A percentile compares a stretch with the other conserved stretches of the same genome.
These are phyloP conservation scores for Linum lewisii DNA, from an alignment of 345 rosid species.

Conservation along the genomic window DNA sequence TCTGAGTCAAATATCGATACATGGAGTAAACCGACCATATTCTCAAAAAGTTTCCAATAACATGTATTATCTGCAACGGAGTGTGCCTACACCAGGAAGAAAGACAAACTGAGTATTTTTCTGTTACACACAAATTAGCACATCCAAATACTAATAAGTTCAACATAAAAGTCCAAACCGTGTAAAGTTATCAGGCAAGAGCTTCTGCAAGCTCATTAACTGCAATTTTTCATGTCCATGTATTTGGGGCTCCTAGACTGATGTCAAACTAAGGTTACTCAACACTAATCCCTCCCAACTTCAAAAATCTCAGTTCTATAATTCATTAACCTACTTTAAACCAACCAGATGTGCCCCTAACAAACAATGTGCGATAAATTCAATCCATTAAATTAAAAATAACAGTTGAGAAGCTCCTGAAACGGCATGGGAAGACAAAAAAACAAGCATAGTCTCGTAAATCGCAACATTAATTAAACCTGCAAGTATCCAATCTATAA, in stretches of 20 bases:
- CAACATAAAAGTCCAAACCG: background rate
- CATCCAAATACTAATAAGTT: background rate
- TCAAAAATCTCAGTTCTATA: background rate
- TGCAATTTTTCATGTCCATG: background rate
- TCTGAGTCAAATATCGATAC: slow-evolving; percentile 64
- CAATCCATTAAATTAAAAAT: background rate
- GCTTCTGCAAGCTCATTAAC: background rate
- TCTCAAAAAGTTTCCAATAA: slow-evolving; percentile 67
- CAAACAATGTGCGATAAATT: too few species aligned
- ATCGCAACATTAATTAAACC: too few species aligned
- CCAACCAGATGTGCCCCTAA: background rate
- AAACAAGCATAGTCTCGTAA: background rate
- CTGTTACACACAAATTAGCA: background rate
- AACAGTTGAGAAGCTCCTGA: background rate
- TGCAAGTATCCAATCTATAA: background rate
- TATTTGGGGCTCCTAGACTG: background rate
- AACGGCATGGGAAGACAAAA: background rate
- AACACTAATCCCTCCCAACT: background rate
- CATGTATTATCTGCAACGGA: slow-evolving; percentile 76
- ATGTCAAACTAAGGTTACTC: background rate
- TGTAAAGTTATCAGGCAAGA: background rate
- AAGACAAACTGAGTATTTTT: slow-evolving; percentile 1
- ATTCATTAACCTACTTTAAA: background rate
- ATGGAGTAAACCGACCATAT: slow-evolving; percentile 95
- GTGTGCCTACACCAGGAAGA: slow-evolving; percentile 45